phyloP scores from a whole-genome alignment of 805 yeast species.

The Zygoascus tannicola region DNA sequence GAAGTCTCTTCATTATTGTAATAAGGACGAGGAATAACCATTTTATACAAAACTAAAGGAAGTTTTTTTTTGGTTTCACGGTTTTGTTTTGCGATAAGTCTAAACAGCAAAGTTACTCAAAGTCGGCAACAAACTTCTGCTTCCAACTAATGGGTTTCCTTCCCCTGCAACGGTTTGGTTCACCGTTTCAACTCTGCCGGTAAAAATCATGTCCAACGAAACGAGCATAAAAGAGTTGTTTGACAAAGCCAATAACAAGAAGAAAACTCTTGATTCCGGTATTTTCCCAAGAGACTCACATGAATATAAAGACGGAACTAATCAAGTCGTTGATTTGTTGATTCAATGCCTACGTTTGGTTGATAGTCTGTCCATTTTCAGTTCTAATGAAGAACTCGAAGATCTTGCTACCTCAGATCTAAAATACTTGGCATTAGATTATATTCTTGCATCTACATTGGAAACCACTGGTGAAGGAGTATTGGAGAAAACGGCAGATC shows the following conservation, averaged over 20 bases:
- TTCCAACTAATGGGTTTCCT: no score
- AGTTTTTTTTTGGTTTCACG: not conserved
- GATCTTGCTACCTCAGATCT: conserved; percentile 60
- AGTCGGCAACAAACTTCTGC: no score
- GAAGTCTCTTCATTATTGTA: conserved; percentile 61
- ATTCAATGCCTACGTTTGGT: conserved; percentile 37
- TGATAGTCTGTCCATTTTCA: conserved; percentile 49
- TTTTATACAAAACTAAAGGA: not conserved
- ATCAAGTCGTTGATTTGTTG: conserved; percentile 33
- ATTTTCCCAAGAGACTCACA: conserved; percentile 2
- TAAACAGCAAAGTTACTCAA: no score
- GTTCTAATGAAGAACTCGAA: conserved; percentile 58
- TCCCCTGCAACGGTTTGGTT: no score
- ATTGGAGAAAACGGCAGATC: conserved; percentile 5
- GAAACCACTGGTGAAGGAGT: conserved; percentile 23
- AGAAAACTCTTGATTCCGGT: not conserved
- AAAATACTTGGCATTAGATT: conserved; percentile 51
- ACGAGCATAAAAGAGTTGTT: not conserved
- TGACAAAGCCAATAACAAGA: not conserved
- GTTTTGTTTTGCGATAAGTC: no score
- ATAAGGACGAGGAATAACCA: conserved; percentile 29
- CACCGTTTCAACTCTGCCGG: no score
- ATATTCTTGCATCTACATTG: conserved; percentile 40
- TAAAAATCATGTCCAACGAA: not conserved
- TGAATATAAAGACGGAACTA: conserved; percentile 20